Conservation (phyloP, 1,139 yeast genomes). For the Yamadazyma conglobata region DNA sequence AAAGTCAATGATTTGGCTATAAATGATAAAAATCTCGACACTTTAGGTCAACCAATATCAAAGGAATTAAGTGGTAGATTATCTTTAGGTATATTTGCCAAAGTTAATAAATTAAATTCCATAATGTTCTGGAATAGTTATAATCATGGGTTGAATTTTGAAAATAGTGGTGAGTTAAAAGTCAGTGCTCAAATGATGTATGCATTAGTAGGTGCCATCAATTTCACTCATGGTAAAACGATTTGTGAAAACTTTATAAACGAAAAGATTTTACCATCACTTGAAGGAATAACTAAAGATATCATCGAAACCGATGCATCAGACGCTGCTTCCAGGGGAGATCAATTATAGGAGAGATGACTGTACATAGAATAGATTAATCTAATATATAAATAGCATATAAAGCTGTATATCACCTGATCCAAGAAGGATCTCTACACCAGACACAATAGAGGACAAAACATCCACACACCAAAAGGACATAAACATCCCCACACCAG, state of each 20-base stretch:
- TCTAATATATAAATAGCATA: no score
- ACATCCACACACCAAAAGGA: no score
- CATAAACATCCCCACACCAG: no score
- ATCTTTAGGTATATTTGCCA: conserved; percentile 53
- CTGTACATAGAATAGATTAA: no score
- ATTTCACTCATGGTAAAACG: conserved; percentile 61
- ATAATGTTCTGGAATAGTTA: conserved; percentile 73
- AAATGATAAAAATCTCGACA: conserved; percentile 59
- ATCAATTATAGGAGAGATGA: no score
- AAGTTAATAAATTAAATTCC: conserved; percentile 43
- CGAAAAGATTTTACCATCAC: conserved; percentile 28
- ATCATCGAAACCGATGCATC: conserved; percentile 11
- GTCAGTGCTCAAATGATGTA: conserved; percentile 68
- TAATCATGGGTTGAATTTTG: conserved; percentile 51
- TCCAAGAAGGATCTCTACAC: no score
- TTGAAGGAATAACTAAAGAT: conserved; percentile 14
- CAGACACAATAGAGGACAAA: no score
- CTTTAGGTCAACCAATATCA: conserved; percentile 55
- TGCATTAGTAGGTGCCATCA: conserved; percentile 80
- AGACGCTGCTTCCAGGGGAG: no score
- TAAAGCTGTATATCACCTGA: no score
- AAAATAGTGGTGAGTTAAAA: conserved; percentile 48
- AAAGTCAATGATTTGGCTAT: conserved; percentile 32
- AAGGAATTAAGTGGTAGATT: conserved; percentile 49
- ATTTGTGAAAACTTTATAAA: conserved; percentile 55